Conservation (phyloP, 257 asterid species). For the Voacanga thouarsii region DNA sequence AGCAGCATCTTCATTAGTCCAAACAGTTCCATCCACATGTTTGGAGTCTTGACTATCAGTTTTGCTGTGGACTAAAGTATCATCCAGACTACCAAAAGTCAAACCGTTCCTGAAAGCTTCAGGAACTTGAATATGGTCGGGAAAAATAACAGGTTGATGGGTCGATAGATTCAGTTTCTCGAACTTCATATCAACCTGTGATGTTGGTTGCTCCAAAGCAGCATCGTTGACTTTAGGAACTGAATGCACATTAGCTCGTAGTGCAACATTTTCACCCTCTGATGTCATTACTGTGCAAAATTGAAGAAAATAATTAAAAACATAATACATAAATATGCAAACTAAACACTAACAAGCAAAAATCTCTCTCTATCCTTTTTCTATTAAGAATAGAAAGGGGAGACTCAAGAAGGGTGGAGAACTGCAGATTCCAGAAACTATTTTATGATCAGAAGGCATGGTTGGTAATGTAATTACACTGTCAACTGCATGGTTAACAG, state of each 20-base stretch:
- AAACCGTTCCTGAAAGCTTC: conserved; percentile 40
- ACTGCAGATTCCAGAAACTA: not conserved
- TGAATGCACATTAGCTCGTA: conserved; percentile 23
- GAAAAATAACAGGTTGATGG: conserved; percentile 48
- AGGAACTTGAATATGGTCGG: conserved; percentile 54
- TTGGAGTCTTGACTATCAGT: conserved; percentile 17
- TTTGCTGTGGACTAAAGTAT: conserved; percentile 21
- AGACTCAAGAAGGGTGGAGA: not conserved
- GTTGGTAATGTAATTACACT: not conserved
- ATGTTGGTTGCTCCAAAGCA: conserved; percentile 23
- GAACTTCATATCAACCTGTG: conserved; percentile 37
- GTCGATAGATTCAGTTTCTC: conserved; percentile 30
- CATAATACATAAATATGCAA: not conserved
- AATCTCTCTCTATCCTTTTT: not conserved
- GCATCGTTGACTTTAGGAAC: conserved; percentile 26
- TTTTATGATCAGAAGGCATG: not conserved
- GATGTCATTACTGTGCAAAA: conserved; percentile 33
- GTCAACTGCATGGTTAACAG: not conserved
- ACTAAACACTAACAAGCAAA: not conserved
- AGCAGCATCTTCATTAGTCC: conserved; percentile 23
- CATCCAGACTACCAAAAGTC: conserved; percentile 60
- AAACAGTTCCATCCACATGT: conserved; percentile 20
- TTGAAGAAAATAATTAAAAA: conserved; percentile 7
- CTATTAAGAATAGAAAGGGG: not conserved
- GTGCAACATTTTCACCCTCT: conserved; percentile 25